phyloP scores from a whole-genome alignment of 495 filamentous ascomycete genomes.

The Talaromyces trachyspermus region DNA sequence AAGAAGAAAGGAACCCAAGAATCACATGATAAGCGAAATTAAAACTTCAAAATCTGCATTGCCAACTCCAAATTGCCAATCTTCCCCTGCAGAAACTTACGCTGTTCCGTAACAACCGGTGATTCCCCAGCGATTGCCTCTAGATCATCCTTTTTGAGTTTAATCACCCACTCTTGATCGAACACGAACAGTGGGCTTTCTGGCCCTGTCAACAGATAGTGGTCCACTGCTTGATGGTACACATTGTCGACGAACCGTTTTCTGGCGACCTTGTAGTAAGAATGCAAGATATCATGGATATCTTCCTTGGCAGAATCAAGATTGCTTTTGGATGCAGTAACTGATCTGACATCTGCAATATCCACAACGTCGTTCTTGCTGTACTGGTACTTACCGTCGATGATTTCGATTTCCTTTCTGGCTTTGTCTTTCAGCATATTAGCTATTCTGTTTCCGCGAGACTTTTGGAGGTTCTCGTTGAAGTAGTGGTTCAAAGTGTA shows the following conservation, averaged over 20 bases:
- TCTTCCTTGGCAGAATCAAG: conserved; percentile 36
- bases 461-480: conserved; percentile 30
- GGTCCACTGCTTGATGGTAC: conserved; percentile 34
- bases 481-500: conserved; percentile 50
- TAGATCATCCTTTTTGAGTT: conserved; percentile 28
- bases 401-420: not conserved
- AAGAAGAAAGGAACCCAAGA: too few species aligned
- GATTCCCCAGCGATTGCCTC: conserved; percentile 43
- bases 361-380: conserved; percentile 1
- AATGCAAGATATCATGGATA: conserved; percentile 49
- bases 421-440: not conserved
- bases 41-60: conserved; percentile 20
- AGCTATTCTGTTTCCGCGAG: conserved; percentile 4
- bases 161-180: conserved; percentile 22
- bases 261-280: conserved; percentile 54
- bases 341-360: not conserved
- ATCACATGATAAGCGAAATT: conserved; percentile 5
- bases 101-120: conserved; percentile 15
- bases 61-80: conserved; percentile 34
- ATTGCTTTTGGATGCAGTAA: conserved; percentile 32
- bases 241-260: conserved; percentile 52
- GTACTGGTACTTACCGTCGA: not conserved
- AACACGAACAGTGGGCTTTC: conserved; percentile 28
- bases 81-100: conserved; percentile 28
- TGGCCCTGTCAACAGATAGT: conserved; percentile 27